Evolutionary conservation across 2,329 filamentous ascomycete genomes (phyloP), one percentile per base, ranked within the genome.

Genomic region (Colletotrichum sp.): DNA sequence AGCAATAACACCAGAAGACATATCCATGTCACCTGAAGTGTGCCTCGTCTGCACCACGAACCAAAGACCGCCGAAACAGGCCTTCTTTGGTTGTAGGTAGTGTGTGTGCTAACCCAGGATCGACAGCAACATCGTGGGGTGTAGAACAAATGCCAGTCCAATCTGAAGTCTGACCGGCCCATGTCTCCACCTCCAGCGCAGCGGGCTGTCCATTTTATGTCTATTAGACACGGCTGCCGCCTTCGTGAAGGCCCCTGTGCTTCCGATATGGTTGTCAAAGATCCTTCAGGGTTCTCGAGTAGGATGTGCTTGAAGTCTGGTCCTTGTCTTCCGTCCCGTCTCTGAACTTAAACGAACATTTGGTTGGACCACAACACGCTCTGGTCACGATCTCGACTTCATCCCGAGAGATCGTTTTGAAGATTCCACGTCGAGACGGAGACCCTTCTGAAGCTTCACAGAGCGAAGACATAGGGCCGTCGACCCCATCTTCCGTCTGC

Each of bases 101-200:
- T 36, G 34, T 49, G 74, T 72, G 72, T 76, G 70, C 71, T 73
- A 72, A 75, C 77, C 79, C 75, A 78, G 78, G 82, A 84, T 83
- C 81, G 82, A 81, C 82, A 80, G 79, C 80, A 78, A 72, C 79
- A 82, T 83, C 83, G 81, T 84, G 82, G 82, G 80, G 82, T 82
- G 81, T 79, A 79, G 80, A 79, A 62, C 72, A 70, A 75, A 74
- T 57, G 74, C 71, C 72, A 76, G 80, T 78, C 81, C 81, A 83
- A 81, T 82, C 79, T 82, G 76, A 78, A 72, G 76, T 79, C 80
- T 80, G 78, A 79, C 78, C 78, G 72, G 76, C 72, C 72, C 67
- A 72, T 59, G 80, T 81, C 79, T 79, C 83, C 83, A 83, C 81
- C 78, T 76, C 78, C 71, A 64, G 67, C 68, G 59, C 64, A 78